Conservation (phyloP, 2,329 filamentous ascomycete genomes). For the Tympanopsis confertula region DNA sequence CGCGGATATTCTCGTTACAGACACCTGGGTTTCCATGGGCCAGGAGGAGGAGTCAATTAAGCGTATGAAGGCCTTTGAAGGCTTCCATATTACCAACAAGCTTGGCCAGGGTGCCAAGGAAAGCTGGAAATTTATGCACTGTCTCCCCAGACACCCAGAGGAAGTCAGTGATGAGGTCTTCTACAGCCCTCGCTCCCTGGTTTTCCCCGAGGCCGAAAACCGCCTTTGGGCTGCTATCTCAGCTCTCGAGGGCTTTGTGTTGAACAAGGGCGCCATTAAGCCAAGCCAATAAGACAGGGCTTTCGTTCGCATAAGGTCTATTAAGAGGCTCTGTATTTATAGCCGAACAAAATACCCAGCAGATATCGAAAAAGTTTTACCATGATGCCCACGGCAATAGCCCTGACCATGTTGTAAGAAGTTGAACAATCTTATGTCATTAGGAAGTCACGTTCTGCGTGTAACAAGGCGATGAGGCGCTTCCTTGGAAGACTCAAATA, state of each 20-base stretch:
- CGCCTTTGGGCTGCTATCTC: slow-evolving; percentile 80
- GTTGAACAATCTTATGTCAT: too few species aligned
- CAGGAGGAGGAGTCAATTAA: slow-evolving; percentile 77
- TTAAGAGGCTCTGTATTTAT: too few species aligned
- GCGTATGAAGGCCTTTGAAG: slow-evolving; percentile 69
- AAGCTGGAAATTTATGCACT: slow-evolving; percentile 98
- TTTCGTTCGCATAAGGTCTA: too few species aligned
- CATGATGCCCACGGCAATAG: too few species aligned
- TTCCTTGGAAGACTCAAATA: too few species aligned
- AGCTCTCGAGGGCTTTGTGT: slow-evolving; percentile 76
- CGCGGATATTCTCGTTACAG: slow-evolving; percentile 84
- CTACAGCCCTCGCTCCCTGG: slow-evolving; percentile 72
- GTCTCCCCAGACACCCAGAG: slow-evolving; percentile 79
- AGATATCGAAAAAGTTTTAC: too few species aligned
- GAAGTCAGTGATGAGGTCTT: slow-evolving; percentile 94
- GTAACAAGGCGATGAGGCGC: too few species aligned
- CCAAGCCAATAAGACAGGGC: too few species aligned
- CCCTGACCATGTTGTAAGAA: too few species aligned
- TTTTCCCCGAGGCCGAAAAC: slow-evolving; percentile 92
- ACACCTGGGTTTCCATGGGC: slow-evolving; percentile 98
- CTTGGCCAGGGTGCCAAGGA: slow-evolving; percentile 78
- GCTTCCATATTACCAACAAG: slow-evolving; percentile 84
- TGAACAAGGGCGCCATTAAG: slow-evolving; percentile 75
- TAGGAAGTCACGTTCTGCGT: too few species aligned
- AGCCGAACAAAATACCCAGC: too few species aligned